Conservation (phyloP, 305 asterid genomes). For the Galium porrigens region DNA sequence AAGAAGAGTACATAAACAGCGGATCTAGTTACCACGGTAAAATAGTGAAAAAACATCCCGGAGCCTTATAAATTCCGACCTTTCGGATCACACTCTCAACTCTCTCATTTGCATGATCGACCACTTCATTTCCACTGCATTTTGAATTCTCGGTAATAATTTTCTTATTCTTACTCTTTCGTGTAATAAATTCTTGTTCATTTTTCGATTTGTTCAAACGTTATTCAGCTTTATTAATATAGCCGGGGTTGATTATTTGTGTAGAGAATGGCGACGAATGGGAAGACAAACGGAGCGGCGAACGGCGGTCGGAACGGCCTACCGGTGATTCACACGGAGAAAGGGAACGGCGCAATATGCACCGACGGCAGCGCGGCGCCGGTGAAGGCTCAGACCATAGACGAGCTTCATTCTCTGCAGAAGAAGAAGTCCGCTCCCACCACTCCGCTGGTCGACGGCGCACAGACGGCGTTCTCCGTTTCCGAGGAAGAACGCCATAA, state of each 20-base stretch:
- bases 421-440: slow-evolving; percentile 71
- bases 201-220: not conserved
- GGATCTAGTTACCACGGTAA: not conserved
- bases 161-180: too few relatives aligned
- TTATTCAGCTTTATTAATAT: not conserved
- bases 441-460: slow-evolving; percentile 40
- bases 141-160: not conserved
- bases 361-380: slow-evolving; percentile 63
- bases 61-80: not conserved
- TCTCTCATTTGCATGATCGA: not conserved
- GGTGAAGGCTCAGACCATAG: slow-evolving; percentile 65
- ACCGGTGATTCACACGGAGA: slow-evolving; percentile 58
- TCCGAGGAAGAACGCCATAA: slow-evolving; percentile 51
- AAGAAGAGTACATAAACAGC: not conserved
- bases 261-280: not conserved
- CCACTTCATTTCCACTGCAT: not conserved
- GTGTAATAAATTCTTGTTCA: not conserved
- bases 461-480: slow-evolving; percentile 33
- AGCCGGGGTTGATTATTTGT: not conserved
- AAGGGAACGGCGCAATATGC: slow-evolving; percentile 45
- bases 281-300: not conserved
- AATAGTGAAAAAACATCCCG: not conserved
- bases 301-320: slow-evolving; percentile 31
- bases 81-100: not conserved
- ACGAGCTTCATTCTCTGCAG: slow-evolving; percentile 65